Base-by-base conservation (phyloP, 2,329 filamentous ascomycete genomes). In the Acrocalymma vagum region DNA sequence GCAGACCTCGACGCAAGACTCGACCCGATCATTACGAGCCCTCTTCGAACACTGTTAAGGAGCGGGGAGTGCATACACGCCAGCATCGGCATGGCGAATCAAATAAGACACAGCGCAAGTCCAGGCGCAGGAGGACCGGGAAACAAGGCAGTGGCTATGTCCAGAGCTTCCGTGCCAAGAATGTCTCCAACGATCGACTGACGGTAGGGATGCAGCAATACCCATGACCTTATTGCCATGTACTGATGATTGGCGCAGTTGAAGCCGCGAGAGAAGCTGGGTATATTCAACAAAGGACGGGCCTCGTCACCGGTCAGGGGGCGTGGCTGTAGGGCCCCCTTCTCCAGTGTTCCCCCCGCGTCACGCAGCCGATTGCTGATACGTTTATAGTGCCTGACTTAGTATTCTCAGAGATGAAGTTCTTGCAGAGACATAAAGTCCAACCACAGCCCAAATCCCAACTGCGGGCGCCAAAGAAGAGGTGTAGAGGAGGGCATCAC, bases 341-440 rank as follows among this genome's bases (percentile, higher is more conserved):
- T 37, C 38, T 42, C 41, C 48, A 40, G 29, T 20, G 26, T 21
- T n/a, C n/a, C n/a, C n/a, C 32, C 39, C 40, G 38, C 37, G 40
- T 44, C 38, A 23, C 30, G 37, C 29, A 43, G 30, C 39, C 25
- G 40, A 50, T 48, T 38, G 27, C 51, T 68, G 42, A 64, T 36
- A 35, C 31, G 30, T 28, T 27, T 45, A 41, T 52, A 79, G 77
- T 79, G 34, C 76, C 76, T 18, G 76, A 79, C 58, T 66, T 78
- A 26, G 72, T 74, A 18, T 79, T 79, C 58, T 76, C 75, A 18
- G 74, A 78, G 51, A 75, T 78, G 72, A 72, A 66, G 16, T 79
- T 78, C 45, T 53, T 79, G 27, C 71, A 72, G 38, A 69, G 69
- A 40, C 60, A 66, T 11, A 57, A 52, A 42, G 58, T 52, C 26